A percentile compares a stretch with the other conserved stretches of the same genome.
Conservation (phyloP, 2,329 filamentous ascomycete species). For the Exophiala alcalophila region DNA sequence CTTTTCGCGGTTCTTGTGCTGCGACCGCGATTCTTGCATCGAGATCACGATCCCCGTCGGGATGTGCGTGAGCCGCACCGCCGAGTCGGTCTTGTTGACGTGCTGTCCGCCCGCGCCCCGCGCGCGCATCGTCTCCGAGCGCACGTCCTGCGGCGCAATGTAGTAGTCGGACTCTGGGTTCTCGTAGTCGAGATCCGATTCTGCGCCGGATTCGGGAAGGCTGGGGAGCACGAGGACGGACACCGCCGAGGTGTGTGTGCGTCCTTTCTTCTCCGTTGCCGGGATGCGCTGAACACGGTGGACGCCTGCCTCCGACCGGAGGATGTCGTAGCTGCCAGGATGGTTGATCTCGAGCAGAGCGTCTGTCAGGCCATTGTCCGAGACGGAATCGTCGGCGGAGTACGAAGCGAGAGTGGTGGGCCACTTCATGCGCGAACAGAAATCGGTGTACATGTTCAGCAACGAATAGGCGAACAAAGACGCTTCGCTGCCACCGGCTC, state of each 20-base stretch:
- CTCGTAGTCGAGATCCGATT: slow-evolving; percentile 62
- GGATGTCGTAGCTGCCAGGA: slow-evolving; percentile 72
- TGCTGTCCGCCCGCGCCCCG: slow-evolving; percentile 93
- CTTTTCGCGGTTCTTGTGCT: slow-evolving; percentile 80
- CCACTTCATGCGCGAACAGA: slow-evolving; percentile 68
- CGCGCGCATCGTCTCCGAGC: slow-evolving; percentile 84
- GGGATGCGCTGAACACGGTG: slow-evolving; percentile 94
- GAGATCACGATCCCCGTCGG: slow-evolving; percentile 83
- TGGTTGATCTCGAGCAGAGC: slow-evolving; percentile 80
- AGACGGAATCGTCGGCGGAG: slow-evolving; percentile 65
- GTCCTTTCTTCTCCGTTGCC: slow-evolving; percentile 82
- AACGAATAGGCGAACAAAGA: slow-evolving; percentile 84
- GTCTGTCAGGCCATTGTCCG: slow-evolving; percentile 66
- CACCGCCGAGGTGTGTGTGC: slow-evolving; percentile 89
- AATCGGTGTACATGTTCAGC: slow-evolving; percentile 82
- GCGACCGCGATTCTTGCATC: slow-evolving; percentile 90
- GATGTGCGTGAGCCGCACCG: slow-evolving; percentile 84
- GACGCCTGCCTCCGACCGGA: slow-evolving; percentile 88
- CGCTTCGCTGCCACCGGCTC: slow-evolving; percentile 87
- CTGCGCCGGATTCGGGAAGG: slow-evolving; percentile 57
- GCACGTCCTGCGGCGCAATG: slow-evolving; percentile 78
- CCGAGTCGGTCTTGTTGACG: slow-evolving; percentile 97
- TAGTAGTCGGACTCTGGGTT: slow-evolving; percentile 91
- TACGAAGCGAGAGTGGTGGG: slow-evolving; percentile 72
- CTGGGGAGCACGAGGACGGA: slow-evolving; percentile 89